Conservation (phyloP, 2,329 filamentous ascomycete species). For the Fusarium cyanostomum region DNA sequence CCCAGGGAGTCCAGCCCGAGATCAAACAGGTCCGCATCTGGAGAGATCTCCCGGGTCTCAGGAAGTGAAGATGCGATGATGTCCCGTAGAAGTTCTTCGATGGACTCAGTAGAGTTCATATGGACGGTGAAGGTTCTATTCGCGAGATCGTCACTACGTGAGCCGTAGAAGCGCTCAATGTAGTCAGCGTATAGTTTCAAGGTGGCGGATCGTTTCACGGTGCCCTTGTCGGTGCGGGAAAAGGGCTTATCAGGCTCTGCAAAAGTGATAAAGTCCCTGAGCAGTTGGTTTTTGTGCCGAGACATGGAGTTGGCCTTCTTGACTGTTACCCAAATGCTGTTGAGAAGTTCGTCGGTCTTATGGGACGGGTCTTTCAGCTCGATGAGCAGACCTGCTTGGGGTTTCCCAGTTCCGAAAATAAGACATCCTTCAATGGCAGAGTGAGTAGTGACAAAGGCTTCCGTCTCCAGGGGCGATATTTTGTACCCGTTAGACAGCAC, state of each 20-base stretch:
- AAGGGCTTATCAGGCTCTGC: conserved; percentile 55
- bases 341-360: conserved; percentile 45
- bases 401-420: conserved; percentile 34
- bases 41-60: conserved; percentile 16
- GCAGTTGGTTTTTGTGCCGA: conserved; percentile 54
- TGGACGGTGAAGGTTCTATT: conserved; percentile 29
- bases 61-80: conserved; percentile 33
- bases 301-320: conserved; percentile 54
- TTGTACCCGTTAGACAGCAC: conserved; percentile 48
- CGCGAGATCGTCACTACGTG: conserved; percentile 22
- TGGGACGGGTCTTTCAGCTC: conserved; percentile 38
- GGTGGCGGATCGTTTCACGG: conserved; percentile 53
- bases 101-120: conserved; percentile 35
- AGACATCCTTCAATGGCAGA: conserved; percentile 42
- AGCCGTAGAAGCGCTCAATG: conserved; percentile 57
- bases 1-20: conserved; percentile 48
- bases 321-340: conserved; percentile 56
- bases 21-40: conserved; percentile 42
- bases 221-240: conserved; percentile 56
- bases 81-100: conserved; percentile 29
- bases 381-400: conserved; percentile 42
- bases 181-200: conserved; percentile 53
- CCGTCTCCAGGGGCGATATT: conserved; percentile 45
- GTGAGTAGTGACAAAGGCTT: conserved; percentile 41
- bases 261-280: conserved; percentile 53